Percentiles rank a stretch among this genome's conserved stretches.
Evolutionary conservation across 1,284 basidiomycete genomes (phyloP).

Genomic region (Ustilago sp.): DNA sequence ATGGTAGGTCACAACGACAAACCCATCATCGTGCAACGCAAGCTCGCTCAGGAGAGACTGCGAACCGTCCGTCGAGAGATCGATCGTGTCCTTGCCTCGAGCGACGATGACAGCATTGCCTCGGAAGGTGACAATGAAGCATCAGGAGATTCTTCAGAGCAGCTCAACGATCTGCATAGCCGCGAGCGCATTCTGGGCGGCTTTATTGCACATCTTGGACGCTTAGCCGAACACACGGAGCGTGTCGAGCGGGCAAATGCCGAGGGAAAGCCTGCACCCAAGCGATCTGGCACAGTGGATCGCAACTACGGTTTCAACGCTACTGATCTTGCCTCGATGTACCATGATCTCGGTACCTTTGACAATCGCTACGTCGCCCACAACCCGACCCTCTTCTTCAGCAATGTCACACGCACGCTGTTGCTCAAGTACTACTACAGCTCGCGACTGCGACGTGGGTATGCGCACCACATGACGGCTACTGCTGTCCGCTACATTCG

Average conservation of each 20-base stretch:
- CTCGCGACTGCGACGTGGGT: slow-evolving; percentile 78
- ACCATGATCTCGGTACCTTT: slow-evolving; percentile 82
- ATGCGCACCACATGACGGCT: slow-evolving; percentile 88
- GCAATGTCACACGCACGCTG: slow-evolving; percentile 82
- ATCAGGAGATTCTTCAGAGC: slow-evolving; percentile 24
- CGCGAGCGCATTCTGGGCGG: slow-evolving; percentile 73
- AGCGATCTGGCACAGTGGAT: slow-evolving; percentile 22
- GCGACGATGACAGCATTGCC: slow-evolving; percentile 13
- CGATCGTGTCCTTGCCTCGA: slow-evolving; percentile 53
- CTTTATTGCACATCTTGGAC: slow-evolving; percentile 75
- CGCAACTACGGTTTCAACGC: slow-evolving; percentile 26
- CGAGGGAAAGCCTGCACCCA: slow-evolving; percentile 23
- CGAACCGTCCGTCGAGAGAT: slow-evolving; percentile 53
- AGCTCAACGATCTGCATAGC: slow-evolving; percentile 48
- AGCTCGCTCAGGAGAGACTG: slow-evolving; percentile 75
- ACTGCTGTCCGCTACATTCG: slow-evolving; percentile 70
- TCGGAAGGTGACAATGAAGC: slow-evolving; percentile 17
- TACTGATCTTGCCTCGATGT: slow-evolving; percentile 70
- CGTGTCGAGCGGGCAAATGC: slow-evolving; percentile 39
- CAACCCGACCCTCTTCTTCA: slow-evolving; percentile 84
- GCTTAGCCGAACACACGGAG: slow-evolving; percentile 33
- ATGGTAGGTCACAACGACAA: slow-evolving; percentile 71
- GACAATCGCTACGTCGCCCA: slow-evolving; percentile 92
- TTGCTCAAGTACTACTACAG: slow-evolving; percentile 91
- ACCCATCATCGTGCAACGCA: slow-evolving; percentile 80